Evolutionary conservation across 2,329 filamentous ascomycete species (phyloP), one percentile per base, ranked within the genome.

Genomic region (Sarocladiaceae sp.): DNA sequence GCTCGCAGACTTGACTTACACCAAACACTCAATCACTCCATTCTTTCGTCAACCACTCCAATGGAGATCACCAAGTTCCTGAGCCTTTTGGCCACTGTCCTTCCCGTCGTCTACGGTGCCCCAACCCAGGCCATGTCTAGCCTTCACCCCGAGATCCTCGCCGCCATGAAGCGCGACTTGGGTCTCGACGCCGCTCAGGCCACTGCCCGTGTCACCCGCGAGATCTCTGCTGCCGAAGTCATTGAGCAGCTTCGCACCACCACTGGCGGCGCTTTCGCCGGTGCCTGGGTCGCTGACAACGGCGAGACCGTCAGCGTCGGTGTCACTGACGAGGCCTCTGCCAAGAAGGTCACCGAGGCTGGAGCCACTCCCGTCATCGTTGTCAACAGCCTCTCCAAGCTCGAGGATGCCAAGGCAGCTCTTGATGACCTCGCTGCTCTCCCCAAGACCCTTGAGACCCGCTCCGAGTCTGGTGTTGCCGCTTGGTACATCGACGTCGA

Each of bases 121-220:
- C 69, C 68, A 52, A 62, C 67, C 22, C 58, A 64, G 48, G 53
- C 66, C 37, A 59, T 66, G 37, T 63, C 54, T 57, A 63, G 54
- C 57, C 66, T 71, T n/a, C 68, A 71, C 62, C 69, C 69, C 50
- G 57, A 68, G 60, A 67, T 71, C 56, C 61, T 71, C 49, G 67
- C 64, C 55, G 69, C 69, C 59, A 71, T 71, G 69, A 71, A 71
- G 67, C 69, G 69, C 56, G 69, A 71, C 61, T 58, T 71, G 50
- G 69, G 69, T 13, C 64, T 71, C 18, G 62, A 71, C 51, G 62
- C 68, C 48, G 62, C 64, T 56, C 63, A 68, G 58, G 69, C 68
- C 25, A 65, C 62, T 54, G 64, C 64, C 56, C 68, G 67, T 60
- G 68, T 71, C 51, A 63, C 66, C 55, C 64, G 66, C 13, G 69